Evolutionary conservation across 2,329 filamentous ascomycete species (phyloP).

Genomic region (Rhinocladiella mackenziei): DNA sequence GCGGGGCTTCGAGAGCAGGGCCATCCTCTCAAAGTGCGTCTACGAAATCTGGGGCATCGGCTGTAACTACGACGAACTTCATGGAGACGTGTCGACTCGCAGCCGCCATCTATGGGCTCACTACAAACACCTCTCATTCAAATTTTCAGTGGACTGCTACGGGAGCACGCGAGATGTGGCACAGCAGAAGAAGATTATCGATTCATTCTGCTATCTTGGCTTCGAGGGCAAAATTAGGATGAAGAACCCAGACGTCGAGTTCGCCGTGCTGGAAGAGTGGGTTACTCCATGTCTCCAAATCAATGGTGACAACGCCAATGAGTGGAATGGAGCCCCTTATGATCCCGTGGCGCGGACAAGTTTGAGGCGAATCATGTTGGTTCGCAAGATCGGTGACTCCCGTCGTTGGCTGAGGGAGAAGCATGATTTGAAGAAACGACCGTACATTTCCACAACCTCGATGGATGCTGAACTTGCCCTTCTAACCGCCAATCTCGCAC

Average conservation of each 20-base stretch:
- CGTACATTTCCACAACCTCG: constrained; percentile 91
- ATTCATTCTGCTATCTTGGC: constrained; percentile 72
- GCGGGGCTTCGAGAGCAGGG: constrained; percentile 64
- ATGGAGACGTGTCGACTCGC: constrained; percentile 57
- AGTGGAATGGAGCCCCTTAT: background rate
- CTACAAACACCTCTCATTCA: constrained; percentile 68
- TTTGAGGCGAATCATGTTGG: constrained; percentile 61
- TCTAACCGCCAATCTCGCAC: constrained; percentile 84
- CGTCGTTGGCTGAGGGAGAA: constrained; percentile 64
- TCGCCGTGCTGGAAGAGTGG: constrained; percentile 82
- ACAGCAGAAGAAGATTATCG: constrained; percentile 70
- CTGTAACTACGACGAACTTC: constrained; percentile 59
- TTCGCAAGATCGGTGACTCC: constrained; percentile 64
- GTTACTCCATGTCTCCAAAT: constrained; percentile 32
- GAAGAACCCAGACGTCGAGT: constrained; percentile 67
- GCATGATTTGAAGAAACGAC: constrained; percentile 87
- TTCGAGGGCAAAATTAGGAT: constrained; percentile 77
- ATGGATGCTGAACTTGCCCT: constrained; percentile 96
- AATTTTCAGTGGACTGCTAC: constrained; percentile 79
- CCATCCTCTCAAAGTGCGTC: constrained; percentile 76
- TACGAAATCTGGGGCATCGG: constrained; percentile 86
- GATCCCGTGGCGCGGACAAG: constrained; percentile 45
- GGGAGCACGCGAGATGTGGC: constrained; percentile 63
- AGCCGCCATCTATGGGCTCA: constrained; percentile 63
- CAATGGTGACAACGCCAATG: background rate